These are phyloP conservation scores for Aspergillus calidoustus DNA, from an alignment of 2,329 filamentous ascomycete genomes.

Conservation along the genomic window DNA sequence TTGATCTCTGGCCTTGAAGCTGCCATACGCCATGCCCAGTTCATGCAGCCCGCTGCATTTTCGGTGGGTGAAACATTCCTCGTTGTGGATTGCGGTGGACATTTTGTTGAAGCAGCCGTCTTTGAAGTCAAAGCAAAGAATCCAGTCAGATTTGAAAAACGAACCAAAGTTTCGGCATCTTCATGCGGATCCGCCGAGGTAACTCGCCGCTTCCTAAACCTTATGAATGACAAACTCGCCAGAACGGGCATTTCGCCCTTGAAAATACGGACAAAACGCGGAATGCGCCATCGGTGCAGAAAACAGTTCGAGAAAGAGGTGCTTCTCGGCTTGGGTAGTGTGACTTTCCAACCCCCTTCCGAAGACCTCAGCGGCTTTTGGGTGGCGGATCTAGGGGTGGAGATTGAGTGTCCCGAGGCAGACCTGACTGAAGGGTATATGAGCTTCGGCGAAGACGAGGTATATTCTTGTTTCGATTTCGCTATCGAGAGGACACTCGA, in stretches of 20 bases:
- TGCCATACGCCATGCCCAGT: neutral
- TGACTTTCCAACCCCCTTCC: neutral
- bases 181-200: neutral
- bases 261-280: neutral
- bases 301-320: neutral
- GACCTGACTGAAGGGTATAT: neutral
- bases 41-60: neutral
- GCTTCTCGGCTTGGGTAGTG: fast-evolving
- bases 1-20: neutral
- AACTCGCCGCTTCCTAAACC: neutral
- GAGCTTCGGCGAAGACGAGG: neutral
- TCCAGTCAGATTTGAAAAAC: neutral
- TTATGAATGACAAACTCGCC: neutral
- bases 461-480: neutral
- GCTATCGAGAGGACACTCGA: neutral
- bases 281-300: neutral
- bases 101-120: neutral
- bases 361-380: neutral
- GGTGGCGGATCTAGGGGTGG: neutral
- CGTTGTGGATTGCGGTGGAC: neutral
- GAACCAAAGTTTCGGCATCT: neutral
- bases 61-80: neutral
- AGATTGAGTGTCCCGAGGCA: neutral
- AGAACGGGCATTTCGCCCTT: neutral
- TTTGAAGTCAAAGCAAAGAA: neutral